Evolutionary conservation across 2,329 filamentous ascomycete genomes (phyloP), one percentile per base, ranked within the genome.

Genomic region (Dryadomyces sulphureus): DNA sequence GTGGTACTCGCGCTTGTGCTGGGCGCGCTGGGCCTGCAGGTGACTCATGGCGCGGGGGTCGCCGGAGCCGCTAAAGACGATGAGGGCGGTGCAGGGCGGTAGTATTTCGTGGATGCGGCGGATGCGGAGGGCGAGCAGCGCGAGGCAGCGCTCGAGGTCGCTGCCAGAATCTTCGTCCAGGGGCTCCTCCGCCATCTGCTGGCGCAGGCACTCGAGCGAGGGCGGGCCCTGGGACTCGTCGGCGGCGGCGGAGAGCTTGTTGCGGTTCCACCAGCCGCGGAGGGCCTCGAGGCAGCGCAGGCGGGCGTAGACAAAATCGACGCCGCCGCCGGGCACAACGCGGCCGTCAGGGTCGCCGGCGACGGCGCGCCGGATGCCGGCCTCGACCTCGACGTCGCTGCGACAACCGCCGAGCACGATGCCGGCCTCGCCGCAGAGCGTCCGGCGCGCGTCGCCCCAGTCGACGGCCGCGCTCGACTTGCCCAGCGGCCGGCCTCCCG

Each of bases 391-490:
- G 34, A 77, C 72, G 57, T 81, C 77, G 38, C 67, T 71, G 38
- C 61, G 64, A 59, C 77, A 81, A 16, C 62, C 58, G 20, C 63
- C 59, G 38, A 81, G 69, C 32, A 70, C 64, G 51, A 73, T 64
- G 4, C 68, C 75, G 4, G 77, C 74, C 38, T 72, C 72, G 39
- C 65, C 68, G 42, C 75, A 75, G 5, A 69, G 66, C 16, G 75
- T 75, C 55, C 72, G 73, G 45, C 66, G 65, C 14, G 85, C 84
- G 49, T 88, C 82, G 43, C 89, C 90, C 83, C 90, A 94, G 63
- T 98, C 92, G 20, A 96, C 73, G 27, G 93, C 77, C 2, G 83
- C 84, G 49, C 79, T 82, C 1, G 72, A 77, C 60, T 80, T 80
- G 52, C 73, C 73, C 4, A 69, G 65, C 32, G 71, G 66, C 11